Evolutionary conservation across 208 protist genomes (phyloP), one percentile per base, ranked within the genome.

Genomic region (Crithidia thermophila): DNA sequence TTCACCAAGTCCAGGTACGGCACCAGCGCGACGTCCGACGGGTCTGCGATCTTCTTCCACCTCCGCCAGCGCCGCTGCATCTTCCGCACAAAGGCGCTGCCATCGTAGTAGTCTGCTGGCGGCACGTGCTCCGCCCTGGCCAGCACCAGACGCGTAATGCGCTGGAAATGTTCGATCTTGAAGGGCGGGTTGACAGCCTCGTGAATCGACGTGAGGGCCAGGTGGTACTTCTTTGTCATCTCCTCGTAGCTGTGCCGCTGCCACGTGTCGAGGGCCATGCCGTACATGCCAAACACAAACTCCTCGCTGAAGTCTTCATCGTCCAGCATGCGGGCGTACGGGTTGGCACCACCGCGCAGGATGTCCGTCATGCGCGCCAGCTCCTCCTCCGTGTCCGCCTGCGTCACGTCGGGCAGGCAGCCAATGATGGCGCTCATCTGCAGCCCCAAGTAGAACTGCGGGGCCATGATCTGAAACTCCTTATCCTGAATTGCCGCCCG

Each of bases 221-320:
- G 55, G 64, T 91, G 79, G 63, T 89, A 94, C 59, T 84, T 79
- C 47, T 79, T 87, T 4, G 82, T 93, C 72, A 96, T 82, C 74
- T 96, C 87, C 42, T 91, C 81, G 60, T 91, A 93, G 72, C 81
- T 94, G 39, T 50, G 27, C 51, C 88, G 86, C 74, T 96, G 91
- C 89, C 91, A 96, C 49, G 73, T 86, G 75, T 96, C 91, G 10
- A 96, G 79, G 3, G 91, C 84, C 85, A 90, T 91, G 66, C 88
- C 87, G 73, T 96, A 96, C 91, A 96, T 96, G 53, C 84, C 84
- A 63, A 90, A 85, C 39, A 96, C 73, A 67, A 93, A 94, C 64
- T 93, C 77, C 53, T 93, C 88, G 61, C 89, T 94, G 69, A 92
- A 96, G 72, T 96, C 91, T 49, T 96, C 91, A 73, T 96, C 91